Conservation (phyloP, 768 basidiomycete genomes). For the Agrocybe chaxingu region DNA sequence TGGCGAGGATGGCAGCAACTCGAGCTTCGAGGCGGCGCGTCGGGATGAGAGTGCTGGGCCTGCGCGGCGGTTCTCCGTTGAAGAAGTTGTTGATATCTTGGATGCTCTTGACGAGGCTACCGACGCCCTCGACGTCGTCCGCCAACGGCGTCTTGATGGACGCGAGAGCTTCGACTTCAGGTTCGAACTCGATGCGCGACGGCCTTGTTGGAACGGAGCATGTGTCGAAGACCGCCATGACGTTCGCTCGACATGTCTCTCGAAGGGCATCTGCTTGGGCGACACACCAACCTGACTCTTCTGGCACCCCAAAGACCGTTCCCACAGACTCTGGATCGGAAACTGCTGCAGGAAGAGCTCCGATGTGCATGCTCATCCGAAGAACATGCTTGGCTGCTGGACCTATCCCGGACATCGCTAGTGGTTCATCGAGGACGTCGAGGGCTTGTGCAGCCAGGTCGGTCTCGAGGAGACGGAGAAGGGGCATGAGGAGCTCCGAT, state of each 20-base stretch:
- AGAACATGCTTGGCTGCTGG: slow-evolving; percentile 83
- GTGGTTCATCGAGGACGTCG: slow-evolving; percentile 91
- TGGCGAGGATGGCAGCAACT: slow-evolving; percentile 79
- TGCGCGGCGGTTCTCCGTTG: slow-evolving; percentile 43
- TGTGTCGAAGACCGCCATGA: slow-evolving; percentile 83
- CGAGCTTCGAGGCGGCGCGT: slow-evolving; percentile 69
- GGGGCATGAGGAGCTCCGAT: slow-evolving; percentile 87
- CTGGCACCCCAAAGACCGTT: slow-evolving; percentile 78
- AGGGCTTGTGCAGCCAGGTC: slow-evolving; percentile 82
- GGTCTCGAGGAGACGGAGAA: slow-evolving; percentile 84
- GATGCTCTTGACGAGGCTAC: slow-evolving; percentile 74
- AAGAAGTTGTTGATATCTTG: slow-evolving; percentile 76
- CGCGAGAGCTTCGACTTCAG: slow-evolving; percentile 49
- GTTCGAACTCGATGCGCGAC: slow-evolving; percentile 72
- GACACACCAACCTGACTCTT: slow-evolving; percentile 86
- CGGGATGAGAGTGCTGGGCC: slow-evolving; percentile 36
- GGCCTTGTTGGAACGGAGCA: slow-evolving; percentile 70
- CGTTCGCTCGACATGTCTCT: slow-evolving; percentile 67
- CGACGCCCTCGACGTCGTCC: slow-evolving; percentile 74
- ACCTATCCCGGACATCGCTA: slow-evolving; percentile 73
- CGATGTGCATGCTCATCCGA: slow-evolving; percentile 83
- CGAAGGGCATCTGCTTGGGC: slow-evolving; percentile 62
- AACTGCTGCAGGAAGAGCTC: slow-evolving; percentile 26
- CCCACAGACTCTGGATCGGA: slow-evolving; percentile 50
- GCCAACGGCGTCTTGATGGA: slow-evolving; percentile 40